Evolutionary conservation across 2,329 filamentous ascomycete genomes (phyloP).

Genomic region (Aspergillus ruber): DNA sequence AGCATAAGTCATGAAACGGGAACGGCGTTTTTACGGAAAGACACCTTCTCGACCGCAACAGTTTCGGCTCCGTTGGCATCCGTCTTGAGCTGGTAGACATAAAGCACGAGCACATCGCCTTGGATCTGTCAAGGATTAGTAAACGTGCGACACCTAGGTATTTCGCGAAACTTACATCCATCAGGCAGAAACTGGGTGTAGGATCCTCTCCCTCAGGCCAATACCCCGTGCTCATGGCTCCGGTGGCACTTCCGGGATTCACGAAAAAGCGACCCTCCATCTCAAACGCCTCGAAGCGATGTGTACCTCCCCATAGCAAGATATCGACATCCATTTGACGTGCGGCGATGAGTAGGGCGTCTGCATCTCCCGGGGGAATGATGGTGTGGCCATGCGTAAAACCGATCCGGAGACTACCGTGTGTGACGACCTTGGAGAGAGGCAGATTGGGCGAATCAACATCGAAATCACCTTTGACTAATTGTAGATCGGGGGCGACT

Average conservation of each 20-base stretch:
- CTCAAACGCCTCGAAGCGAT: conserved; percentile 65
- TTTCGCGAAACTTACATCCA: conserved; percentile 68
- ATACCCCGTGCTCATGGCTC: conserved; percentile 57
- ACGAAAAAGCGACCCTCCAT: conserved; percentile 67
- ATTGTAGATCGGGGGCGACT: conserved; percentile 64
- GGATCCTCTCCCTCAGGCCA: conserved; percentile 61
- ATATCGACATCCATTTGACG: conserved; percentile 67
- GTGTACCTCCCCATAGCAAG: conserved; percentile 62
- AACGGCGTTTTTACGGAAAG: conserved; percentile 70
- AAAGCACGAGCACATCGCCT: conserved; percentile 90
- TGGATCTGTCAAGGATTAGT: conserved; percentile 60
- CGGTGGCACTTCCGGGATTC: conserved; percentile 63
- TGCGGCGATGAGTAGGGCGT: conserved; percentile 60
- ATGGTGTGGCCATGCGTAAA: conserved; percentile 69
- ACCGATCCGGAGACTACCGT: conserved; percentile 61
- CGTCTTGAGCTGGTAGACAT: conserved; percentile 82
- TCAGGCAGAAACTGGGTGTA: conserved; percentile 87
- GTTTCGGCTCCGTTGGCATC: conserved; percentile 71
- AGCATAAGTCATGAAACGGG: conserved; percentile 43
- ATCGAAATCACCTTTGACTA: conserved; percentile 65
- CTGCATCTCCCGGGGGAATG: conserved; percentile 59
- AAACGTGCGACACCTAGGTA: not conserved
- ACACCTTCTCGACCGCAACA: conserved; percentile 79
- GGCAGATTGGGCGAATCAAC: conserved; percentile 60
- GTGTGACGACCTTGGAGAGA: conserved; percentile 63